Base-by-base conservation (phyloP, 257 asterid species). In the Cynanchum wilfordii region DNA sequence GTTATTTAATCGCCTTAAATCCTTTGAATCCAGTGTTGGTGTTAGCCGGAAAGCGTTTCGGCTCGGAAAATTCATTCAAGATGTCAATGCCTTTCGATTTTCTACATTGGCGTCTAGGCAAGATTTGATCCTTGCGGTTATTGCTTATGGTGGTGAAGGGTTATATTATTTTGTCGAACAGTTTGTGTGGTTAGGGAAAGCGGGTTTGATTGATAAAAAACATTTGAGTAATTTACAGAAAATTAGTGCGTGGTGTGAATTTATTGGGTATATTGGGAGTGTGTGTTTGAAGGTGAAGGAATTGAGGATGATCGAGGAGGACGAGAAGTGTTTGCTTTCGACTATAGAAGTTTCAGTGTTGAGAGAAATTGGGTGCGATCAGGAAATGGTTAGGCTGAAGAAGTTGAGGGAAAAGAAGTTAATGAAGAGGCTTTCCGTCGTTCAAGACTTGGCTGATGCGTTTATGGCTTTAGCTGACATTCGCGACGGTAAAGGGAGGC, bases 31-130 rank as follows among this genome's bases (percentile, higher is more conserved):
- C 0, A 88, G 89, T 80, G 87, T 92, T 70, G 98, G 98, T 10
- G 62, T 89, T 60, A 89, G 92, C 81, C 97, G 98, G 38, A 91
- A 91, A 76, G 98, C 97, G 72, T 93, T 93, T 78, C 96, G 96
- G 2, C 75, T 93, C 3, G 97, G 98, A n/a, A 93, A 93, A 66
- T 93, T 93, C 82, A 44, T 93, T n/a, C 98, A 93, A 50, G 96
- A 91, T 79, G 67, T 93, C 74, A 93, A 93, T 81, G 84, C 92
- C 22, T 69, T 93, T 33, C 93, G 97, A 69, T 36, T 81, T 38
- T 19, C 84, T 40, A 45, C 50, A 45, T 64, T 74, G 66, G 16
- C 72, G 0, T 78, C 85, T 4, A 66, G 66, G 49, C 68, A 62
- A n/a, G 84, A 80, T 70, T 33, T 82, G 38, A 15, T 80, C 69